These are phyloP conservation scores for Colletotrichum shisoi DNA, from an alignment of 2,329 filamentous ascomycete genomes.

Conservation along the genomic window DNA sequence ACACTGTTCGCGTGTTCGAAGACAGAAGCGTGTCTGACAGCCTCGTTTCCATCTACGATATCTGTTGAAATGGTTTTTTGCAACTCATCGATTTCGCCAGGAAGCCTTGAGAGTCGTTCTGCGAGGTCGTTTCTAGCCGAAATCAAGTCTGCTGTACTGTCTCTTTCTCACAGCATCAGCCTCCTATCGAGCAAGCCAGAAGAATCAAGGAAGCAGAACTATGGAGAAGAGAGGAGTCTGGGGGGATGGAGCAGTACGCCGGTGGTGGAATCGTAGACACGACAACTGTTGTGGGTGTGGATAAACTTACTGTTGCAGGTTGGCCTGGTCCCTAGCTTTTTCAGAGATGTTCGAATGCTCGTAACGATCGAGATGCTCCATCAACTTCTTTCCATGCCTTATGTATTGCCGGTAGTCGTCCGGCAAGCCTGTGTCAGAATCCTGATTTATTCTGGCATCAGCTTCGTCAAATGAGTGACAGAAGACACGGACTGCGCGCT, in stretches of 20 bases:
- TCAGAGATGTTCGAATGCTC: conserved; percentile 42
- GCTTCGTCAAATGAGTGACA: conserved; percentile 59
- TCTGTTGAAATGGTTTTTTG: conserved; percentile 52
- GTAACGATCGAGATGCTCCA: conserved; percentile 53
- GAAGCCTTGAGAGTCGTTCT: conserved; percentile 50
- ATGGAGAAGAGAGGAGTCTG: not conserved
- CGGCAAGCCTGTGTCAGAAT: conserved; percentile 51
- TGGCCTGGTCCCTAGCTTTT: not conserved
- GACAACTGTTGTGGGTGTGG: not conserved
- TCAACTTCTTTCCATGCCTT: conserved; percentile 59
- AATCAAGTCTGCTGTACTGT: conserved; percentile 45
- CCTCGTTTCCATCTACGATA: conserved; percentile 49
- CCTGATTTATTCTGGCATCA: conserved; percentile 53
- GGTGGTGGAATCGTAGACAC: not conserved
- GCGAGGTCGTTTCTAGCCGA: conserved; percentile 49
- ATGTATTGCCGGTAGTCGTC: conserved; percentile 63
- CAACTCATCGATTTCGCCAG: conserved; percentile 54
- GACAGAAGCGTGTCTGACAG: conserved; percentile 53
- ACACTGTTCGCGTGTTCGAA: conserved; percentile 60
- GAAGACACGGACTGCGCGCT: conserved; percentile 58
- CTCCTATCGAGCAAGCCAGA: not conserved
- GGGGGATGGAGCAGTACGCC: not conserved
- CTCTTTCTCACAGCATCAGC: conserved; percentile 31
- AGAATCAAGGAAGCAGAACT: not conserved
- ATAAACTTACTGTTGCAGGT: not conserved